A percentile compares a stretch with the other conserved stretches of the same genome.
These are phyloP conservation scores for Schizophyllum amplum DNA, from an alignment of 1,284 basidiomycete species.

Conservation along the genomic window DNA sequence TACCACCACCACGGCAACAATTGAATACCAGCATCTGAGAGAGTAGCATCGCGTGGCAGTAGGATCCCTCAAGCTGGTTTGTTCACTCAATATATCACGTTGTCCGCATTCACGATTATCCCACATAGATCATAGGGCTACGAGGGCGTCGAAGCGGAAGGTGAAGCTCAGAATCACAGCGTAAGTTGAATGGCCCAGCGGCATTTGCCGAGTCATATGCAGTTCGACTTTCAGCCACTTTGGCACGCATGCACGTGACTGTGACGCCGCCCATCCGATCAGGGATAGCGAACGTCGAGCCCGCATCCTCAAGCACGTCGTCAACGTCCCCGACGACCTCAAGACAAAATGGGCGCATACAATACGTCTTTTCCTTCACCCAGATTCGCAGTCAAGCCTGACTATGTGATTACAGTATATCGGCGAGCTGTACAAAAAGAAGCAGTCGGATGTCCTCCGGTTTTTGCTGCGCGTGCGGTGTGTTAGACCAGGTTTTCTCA, in stretches of 20 bases:
- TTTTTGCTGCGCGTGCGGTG: conserved; percentile 97
- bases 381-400: not conserved
- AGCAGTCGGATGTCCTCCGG: conserved; percentile 95
- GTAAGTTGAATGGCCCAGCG: not conserved
- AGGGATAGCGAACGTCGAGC: not conserved
- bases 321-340: conserved; percentile 8
- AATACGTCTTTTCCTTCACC: conserved; percentile 21
- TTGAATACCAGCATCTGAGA: too few relatives aligned
- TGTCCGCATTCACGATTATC: too few relatives aligned
- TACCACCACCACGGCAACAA: too few relatives aligned
- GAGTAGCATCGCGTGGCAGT: too few relatives aligned
- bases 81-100: too few relatives aligned
- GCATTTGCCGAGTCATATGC: not conserved
- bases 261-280: not conserved
- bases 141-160: not conserved
- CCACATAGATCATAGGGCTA: too few relatives aligned
- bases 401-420: conserved; percentile 57
- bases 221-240: not conserved
- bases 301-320: not conserved
- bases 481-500: conserved; percentile 19
- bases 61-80: too few relatives aligned
- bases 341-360: conserved; percentile 75
- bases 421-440: conserved; percentile 92
- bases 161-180: not conserved
- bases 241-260: not conserved